Evolutionary conservation across 495 filamentous ascomycete species (phyloP).

Genomic region (Neurospora sp.): DNA sequence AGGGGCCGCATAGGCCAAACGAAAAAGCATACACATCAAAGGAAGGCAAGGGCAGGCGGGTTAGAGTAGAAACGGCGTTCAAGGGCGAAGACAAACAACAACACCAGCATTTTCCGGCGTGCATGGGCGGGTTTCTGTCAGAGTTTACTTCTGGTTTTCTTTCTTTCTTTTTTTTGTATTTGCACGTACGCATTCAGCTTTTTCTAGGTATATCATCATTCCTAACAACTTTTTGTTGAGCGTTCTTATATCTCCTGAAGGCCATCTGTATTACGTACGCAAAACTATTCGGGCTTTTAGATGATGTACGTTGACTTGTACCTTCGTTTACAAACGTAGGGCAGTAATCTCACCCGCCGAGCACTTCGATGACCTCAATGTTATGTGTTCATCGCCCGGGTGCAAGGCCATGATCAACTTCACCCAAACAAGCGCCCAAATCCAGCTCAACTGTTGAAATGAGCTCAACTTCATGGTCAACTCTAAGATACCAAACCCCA

Average conservation of each 20-base stretch:
- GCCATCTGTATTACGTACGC: not conserved
- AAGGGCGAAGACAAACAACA: not conserved
- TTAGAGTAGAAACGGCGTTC: not conserved
- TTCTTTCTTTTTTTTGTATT: not conserved
- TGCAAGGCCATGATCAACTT: not conserved
- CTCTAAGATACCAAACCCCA: not conserved
- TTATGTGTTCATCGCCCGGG: not conserved
- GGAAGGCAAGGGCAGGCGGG: not conserved
- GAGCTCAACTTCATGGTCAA: not conserved
- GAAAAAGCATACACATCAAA: not conserved
- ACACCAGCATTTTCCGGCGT: not conserved
- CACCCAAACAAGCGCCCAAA: too few species aligned
- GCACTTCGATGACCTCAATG: not conserved
- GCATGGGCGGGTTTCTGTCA: not conserved
- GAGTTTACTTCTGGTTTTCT: not conserved
- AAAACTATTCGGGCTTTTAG: not conserved
- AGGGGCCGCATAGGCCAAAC: not conserved
- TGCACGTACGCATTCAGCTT: not conserved
- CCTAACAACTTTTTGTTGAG: not conserved
- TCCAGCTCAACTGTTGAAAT: too few species aligned
- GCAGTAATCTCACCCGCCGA: not conserved
- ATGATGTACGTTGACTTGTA: not conserved
- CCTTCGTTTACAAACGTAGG: not conserved
- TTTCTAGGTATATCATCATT: not conserved
- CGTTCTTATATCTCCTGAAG: not conserved